These are phyloP conservation scores for Paramyrothecium sp. DNA, from an alignment of 2,329 filamentous ascomycete species.

Conservation along the genomic window DNA sequence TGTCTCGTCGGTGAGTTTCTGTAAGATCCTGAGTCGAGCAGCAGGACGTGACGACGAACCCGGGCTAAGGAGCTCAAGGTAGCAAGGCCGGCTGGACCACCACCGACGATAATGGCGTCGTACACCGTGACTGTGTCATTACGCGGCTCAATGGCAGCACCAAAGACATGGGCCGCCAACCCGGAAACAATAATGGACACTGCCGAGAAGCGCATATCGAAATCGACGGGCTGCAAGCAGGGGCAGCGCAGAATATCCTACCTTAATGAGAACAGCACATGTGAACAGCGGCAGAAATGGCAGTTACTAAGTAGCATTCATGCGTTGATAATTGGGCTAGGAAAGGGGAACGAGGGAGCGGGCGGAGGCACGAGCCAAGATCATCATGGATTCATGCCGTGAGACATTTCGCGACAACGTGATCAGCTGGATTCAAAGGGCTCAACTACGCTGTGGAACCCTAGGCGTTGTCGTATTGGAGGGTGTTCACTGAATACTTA, in stretches of 20 bases:
- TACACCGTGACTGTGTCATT: conserved; percentile 27
- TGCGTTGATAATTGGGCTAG: not conserved
- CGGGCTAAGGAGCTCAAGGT: conserved; percentile 57
- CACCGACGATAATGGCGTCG: conserved; percentile 57
- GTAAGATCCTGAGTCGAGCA: conserved; percentile 59
- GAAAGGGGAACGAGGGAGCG: not conserved
- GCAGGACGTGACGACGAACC: conserved; percentile 50
- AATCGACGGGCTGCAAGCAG: not conserved
- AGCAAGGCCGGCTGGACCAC: conserved; percentile 54
- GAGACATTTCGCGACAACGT: not conserved
- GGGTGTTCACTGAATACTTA: too few relatives aligned
- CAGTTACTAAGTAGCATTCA: not conserved
- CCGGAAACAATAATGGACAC: conserved; percentile 4
- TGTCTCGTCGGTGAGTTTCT: conserved; percentile 55
- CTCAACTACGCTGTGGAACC: not conserved
- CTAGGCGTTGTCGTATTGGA: too few relatives aligned
- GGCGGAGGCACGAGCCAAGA: not conserved
- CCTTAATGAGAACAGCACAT: not conserved
- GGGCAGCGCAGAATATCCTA: too few relatives aligned
- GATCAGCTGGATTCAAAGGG: not conserved
- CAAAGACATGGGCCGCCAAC: conserved; percentile 11
- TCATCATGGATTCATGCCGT: not conserved
- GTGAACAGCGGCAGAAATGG: not conserved
- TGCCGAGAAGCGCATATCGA: conserved; percentile 15
- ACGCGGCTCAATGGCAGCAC: conserved; percentile 10